Evolutionary conservation across 352 stramenopile species (phyloP).

Genomic region (Phytophthora pluvialis): DNA sequence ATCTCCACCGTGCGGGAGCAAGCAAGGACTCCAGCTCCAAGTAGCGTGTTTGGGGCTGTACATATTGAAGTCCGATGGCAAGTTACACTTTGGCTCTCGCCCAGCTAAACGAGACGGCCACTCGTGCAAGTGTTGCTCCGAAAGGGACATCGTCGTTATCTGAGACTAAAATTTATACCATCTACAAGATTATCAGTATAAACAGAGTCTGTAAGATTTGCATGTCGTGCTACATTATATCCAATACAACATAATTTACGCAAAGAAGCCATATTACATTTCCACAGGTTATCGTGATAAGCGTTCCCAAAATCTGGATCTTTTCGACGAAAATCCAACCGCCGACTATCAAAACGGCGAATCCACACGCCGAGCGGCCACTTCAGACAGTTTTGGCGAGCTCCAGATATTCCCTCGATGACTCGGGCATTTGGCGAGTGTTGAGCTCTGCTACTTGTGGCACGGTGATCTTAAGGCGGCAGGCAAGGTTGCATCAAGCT

Average conservation of each 20-base stretch:
- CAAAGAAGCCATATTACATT: too few species aligned
- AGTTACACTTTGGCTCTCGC: background rate
- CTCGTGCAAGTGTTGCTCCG: background rate
- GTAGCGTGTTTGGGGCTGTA: background rate
- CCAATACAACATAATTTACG: too few species aligned
- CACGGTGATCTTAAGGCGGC: background rate
- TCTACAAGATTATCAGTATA: too few species aligned
- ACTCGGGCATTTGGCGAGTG: background rate
- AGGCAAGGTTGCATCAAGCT: slow-evolving; percentile 15
- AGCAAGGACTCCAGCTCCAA: background rate
- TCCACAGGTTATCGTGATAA: background rate
- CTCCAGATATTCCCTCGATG: background rate
- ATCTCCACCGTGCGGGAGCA: too few species aligned
- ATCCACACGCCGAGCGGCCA: slow-evolving; percentile 15
- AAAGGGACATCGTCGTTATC: slow-evolving; percentile 8
- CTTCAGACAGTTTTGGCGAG: background rate
- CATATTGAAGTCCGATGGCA: background rate
- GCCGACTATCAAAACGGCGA: slow-evolving; percentile 24
- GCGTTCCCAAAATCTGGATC: slow-evolving; percentile 11
- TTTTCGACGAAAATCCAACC: slow-evolving; percentile 33
- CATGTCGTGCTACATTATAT: too few species aligned
- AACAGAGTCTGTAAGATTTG: too few species aligned
- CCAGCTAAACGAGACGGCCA: background rate
- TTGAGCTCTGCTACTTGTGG: slow-evolving; percentile 1
- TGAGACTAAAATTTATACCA: slow-evolving; percentile 4